These are phyloP conservation scores for Cucumis variabilis DNA, from an alignment of 331 rosid species.

Conservation along the genomic window DNA sequence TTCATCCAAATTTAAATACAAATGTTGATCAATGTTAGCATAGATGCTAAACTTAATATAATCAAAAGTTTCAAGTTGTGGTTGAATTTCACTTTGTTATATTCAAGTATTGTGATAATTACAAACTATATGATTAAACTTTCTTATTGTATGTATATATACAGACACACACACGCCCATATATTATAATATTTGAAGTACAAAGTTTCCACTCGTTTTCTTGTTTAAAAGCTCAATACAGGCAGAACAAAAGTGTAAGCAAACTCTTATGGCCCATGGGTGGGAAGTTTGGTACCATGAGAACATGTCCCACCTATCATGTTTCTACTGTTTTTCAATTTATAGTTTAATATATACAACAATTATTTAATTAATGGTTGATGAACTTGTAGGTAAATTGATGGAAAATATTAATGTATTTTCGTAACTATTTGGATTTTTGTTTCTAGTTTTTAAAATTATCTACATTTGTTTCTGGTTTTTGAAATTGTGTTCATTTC, in stretches of 20 bases:
- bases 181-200: neutral
- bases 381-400: neutral
- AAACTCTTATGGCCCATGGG: neutral
- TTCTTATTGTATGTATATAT: neutral
- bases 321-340: neutral
- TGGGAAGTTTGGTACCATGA: constrained; percentile 21
- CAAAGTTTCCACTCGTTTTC: neutral
- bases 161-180: too few relatives aligned
- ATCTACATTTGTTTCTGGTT: too few relatives aligned
- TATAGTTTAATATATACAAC: neutral
- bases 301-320: neutral
- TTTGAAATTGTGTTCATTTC: too few relatives aligned
- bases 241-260: neutral
- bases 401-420: neutral
- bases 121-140: neutral
- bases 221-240: neutral
- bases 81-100: neutral
- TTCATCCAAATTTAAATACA: too few relatives aligned
- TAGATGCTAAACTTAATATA: neutral
- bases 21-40: neutral
- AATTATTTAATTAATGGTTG: neutral
- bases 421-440: too few relatives aligned
- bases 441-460: too few relatives aligned
- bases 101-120: neutral
- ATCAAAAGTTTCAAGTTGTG: neutral